Conservation (phyloP, 352 stramenopile genomes). For the Phytopythium aichiense region DNA sequence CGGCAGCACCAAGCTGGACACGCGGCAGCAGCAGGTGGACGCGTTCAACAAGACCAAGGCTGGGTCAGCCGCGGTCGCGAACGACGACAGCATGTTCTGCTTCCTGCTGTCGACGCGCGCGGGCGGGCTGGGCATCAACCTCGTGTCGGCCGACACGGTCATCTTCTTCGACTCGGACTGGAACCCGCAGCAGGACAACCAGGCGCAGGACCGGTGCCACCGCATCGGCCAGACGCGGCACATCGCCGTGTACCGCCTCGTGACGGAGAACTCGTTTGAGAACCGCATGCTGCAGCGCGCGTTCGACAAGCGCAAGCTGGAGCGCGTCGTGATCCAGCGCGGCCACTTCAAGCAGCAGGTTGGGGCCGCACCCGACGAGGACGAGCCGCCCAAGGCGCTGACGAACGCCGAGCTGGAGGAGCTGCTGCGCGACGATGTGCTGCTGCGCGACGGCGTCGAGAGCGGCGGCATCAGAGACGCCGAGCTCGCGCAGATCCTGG, state of each 20-base stretch:
- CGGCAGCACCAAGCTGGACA: constrained; percentile 90
- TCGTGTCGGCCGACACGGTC: constrained; percentile 96
- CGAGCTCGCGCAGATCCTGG: constrained; percentile 59
- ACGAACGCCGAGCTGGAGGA: constrained; percentile 75
- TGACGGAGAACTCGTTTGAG: constrained; percentile 93
- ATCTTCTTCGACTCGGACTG: constrained; percentile 99
- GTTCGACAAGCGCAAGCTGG: constrained; percentile 90
- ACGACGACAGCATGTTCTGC: constrained; percentile 58
- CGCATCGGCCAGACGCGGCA: constrained; percentile 89
- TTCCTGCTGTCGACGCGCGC: constrained; percentile 88
- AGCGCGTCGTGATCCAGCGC: constrained; percentile 85
- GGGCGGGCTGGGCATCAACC: constrained; percentile 96
- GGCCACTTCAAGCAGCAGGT: constrained; percentile 69
- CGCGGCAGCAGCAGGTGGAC: constrained; percentile 95
- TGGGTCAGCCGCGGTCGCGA: constrained; percentile 10
- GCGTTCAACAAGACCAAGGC: constrained; percentile 90
- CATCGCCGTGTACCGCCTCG: constrained; percentile 90
- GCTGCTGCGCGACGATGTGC: constrained; percentile 70
- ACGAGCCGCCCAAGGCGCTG: constrained; percentile 27
- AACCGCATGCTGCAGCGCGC: constrained; percentile 92
- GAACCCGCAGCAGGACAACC: constrained; percentile 97
- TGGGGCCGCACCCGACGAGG: constrained; percentile 19
- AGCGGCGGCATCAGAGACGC: constrained; percentile 65
- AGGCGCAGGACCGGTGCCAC: constrained; percentile 89
- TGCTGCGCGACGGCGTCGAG: constrained; percentile 66